These are phyloP conservation scores for Sordariomycetes sp. DNA, from an alignment of 2,329 filamentous ascomycete species.

Conservation along the genomic window DNA sequence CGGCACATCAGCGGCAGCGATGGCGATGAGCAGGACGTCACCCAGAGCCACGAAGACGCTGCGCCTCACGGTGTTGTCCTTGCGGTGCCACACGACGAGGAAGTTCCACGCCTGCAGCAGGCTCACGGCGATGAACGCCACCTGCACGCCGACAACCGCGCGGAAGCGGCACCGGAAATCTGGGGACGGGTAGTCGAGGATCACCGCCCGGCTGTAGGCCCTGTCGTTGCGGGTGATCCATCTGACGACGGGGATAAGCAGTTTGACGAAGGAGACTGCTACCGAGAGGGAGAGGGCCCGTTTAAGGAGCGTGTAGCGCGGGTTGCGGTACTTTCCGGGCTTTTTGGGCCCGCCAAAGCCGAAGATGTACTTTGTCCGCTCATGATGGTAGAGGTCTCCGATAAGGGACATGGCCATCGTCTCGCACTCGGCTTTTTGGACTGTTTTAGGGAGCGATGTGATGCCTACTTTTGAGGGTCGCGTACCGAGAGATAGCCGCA, in stretches of 20 bases:
- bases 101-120: neutral
- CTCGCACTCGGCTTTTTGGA: too few species aligned
- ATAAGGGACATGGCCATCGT: neutral
- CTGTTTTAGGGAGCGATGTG: too few species aligned
- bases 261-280: neutral
- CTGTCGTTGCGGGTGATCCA: neutral
- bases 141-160: neutral
- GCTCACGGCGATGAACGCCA: neutral
- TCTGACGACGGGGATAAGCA: neutral
- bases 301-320: neutral
- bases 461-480: too few species aligned
- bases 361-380: neutral
- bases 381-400: neutral
- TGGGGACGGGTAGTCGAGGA: neutral
- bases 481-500: too few species aligned
- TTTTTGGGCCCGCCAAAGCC: neutral
- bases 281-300: neutral
- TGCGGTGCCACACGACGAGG: neutral
- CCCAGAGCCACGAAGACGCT: neutral
- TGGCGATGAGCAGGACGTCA: neutral
- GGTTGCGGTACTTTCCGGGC: neutral
- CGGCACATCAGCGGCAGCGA: neutral
- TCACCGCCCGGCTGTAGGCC: neutral
- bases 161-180: neutral
- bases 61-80: neutral